phyloP scores from a whole-genome alignment of 345 rosid genomes.

The Populus nigra region DNA sequence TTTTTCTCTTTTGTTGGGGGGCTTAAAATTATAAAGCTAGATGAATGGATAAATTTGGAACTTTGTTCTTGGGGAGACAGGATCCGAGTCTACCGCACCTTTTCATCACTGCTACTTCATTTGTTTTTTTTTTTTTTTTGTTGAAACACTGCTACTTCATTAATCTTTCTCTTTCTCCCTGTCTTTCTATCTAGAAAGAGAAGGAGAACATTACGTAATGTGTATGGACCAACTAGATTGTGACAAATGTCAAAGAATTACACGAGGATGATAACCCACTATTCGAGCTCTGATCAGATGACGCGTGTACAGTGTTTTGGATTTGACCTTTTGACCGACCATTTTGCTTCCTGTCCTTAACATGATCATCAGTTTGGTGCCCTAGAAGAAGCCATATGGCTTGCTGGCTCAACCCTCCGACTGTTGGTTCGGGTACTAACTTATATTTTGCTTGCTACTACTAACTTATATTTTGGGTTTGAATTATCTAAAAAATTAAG shows the following conservation, averaged over 20 bases:
- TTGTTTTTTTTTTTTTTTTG: too few species aligned
- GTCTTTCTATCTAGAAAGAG: slow-evolving; percentile 10
- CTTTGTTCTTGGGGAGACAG: slow-evolving; percentile 48
- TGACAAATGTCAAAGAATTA: slow-evolving; percentile 26
- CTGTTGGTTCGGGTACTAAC: not conserved
- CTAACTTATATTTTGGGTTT: not conserved
- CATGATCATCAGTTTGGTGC: not conserved
- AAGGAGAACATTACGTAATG: not conserved
- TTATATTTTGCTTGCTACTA: not conserved
- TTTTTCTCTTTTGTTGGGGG: not conserved
- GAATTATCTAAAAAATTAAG: not conserved
- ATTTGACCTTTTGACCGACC: slow-evolving; percentile 5
- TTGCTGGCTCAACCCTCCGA: not conserved
- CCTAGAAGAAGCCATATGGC: not conserved
- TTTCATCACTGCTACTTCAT: slow-evolving; percentile 27
- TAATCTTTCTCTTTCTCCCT: not conserved
- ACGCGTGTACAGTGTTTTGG: slow-evolving; percentile 26
- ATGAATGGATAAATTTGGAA: not conserved
- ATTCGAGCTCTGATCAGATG: slow-evolving; percentile 14
- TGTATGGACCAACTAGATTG: not conserved
- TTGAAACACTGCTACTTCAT: not conserved
- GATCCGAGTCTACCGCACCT: slow-evolving; percentile 73
- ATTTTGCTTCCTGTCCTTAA: not conserved
- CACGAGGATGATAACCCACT: slow-evolving; percentile 22
- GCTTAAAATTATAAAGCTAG: not conserved